Percentiles rank a stretch among this genome's conserved stretches.
Conservation (phyloP, 441 rosid species). For the Syzygium malaccense region DNA sequence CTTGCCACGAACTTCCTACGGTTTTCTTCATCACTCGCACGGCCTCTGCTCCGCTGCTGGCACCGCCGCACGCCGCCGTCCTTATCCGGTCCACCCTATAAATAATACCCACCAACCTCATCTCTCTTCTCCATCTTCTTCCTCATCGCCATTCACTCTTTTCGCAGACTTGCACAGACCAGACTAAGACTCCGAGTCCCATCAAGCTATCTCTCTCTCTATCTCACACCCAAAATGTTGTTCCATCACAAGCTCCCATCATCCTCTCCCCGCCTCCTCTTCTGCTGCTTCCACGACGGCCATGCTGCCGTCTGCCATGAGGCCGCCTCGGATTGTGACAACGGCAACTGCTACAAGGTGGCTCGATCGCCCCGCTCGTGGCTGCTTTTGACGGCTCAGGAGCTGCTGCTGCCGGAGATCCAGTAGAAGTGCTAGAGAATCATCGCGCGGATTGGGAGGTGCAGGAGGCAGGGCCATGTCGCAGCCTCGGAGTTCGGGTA, state of each 20-base stretch:
- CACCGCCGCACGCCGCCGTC: too few species aligned
- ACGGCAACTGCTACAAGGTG: fast-evolving
- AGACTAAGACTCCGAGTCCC: too few species aligned
- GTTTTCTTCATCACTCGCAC: too few species aligned
- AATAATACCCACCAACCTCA: neutral
- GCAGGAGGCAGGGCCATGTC: fast-evolving
- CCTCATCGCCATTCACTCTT: neutral
- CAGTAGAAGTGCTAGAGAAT: fast-evolving
- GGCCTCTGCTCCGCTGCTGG: neutral
- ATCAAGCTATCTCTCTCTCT: neutral
- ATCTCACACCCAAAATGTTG: fast-evolving
- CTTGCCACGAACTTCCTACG: too few species aligned
- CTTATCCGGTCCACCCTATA: neutral
- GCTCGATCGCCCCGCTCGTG: neutral
- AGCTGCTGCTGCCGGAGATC: neutral
- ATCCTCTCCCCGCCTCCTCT: fast-evolving
- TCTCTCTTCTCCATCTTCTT: neutral
- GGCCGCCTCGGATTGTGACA: neutral
- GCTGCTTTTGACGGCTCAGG: neutral
- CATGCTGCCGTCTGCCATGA: neutral
- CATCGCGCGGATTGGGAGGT: neutral
- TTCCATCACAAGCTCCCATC: neutral
- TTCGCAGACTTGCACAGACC: too few species aligned
- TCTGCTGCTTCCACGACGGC: neutral
- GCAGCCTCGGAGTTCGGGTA: neutral